Evolutionary conservation across 805 yeast genomes (phyloP).

Genomic region (Saturnispora mendoncae): DNA sequence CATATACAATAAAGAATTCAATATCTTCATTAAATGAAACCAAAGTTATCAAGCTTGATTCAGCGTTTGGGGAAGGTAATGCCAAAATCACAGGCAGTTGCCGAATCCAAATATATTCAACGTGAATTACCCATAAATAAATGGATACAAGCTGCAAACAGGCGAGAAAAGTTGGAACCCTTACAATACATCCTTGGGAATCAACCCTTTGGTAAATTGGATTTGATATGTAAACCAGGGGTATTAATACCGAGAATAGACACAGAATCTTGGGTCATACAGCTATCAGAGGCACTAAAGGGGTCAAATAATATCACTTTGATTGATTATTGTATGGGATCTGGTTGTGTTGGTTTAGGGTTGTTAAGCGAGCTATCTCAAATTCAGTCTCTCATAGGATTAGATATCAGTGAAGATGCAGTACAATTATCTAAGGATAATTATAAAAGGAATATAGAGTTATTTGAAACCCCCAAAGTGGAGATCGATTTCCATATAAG

Average conservation of each 20-base stretch:
- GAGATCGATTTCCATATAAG: slow-evolving; percentile 6
- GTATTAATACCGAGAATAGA: slow-evolving; percentile 92
- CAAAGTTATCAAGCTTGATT: slow-evolving; percentile 6
- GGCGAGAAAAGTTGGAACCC: slow-evolving; percentile 52
- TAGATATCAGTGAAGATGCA: slow-evolving; percentile 53
- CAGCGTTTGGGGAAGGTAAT: slow-evolving; percentile 9
- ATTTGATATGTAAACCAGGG: slow-evolving; percentile 47
- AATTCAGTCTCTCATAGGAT: slow-evolving; percentile 27
- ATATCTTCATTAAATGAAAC: background rate
- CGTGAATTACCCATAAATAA: slow-evolving; percentile 40
- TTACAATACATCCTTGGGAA: slow-evolving; percentile 76
- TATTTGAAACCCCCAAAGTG: background rate
- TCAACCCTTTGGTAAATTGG: slow-evolving; percentile 78
- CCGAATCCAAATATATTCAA: slow-evolving; percentile 58
- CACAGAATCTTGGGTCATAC: slow-evolving; percentile 81
- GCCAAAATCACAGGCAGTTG: slow-evolving; percentile 33
- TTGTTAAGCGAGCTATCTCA: slow-evolving; percentile 29
- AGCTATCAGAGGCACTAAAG: slow-evolving; percentile 27
- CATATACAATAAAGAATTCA: too few relatives aligned
- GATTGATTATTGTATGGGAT: slow-evolving; percentile 76
- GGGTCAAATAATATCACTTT: slow-evolving; percentile 1
- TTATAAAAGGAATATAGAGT: slow-evolving; percentile 14
- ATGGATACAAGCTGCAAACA: slow-evolving; percentile 45
- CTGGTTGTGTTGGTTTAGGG: slow-evolving; percentile 74
- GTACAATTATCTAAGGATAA: slow-evolving; percentile 43